These are phyloP conservation scores for Ephemerocybe angulata DNA, from an alignment of 768 basidiomycete species.

Conservation along the genomic window DNA sequence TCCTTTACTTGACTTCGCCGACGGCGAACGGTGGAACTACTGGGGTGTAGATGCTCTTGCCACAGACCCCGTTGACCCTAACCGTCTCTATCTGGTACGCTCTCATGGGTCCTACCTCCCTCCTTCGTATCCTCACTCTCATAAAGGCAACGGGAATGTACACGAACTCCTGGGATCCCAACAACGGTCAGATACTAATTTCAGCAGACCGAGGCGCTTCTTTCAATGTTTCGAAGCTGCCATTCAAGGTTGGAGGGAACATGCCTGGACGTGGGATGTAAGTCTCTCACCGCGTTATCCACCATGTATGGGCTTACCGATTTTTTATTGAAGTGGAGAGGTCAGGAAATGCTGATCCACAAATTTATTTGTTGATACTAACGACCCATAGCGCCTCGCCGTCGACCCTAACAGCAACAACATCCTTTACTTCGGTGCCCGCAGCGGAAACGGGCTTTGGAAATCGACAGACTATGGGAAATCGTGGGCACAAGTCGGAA, in stretches of 20 bases:
- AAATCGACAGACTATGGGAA: constrained; percentile 58
- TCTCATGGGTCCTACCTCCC: not conserved
- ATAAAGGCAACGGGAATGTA: constrained; percentile 55
- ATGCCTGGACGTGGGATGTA: constrained; percentile 67
- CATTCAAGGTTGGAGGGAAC: constrained; percentile 68
- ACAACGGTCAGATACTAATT: constrained; percentile 58
- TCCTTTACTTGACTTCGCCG: constrained; percentile 54
- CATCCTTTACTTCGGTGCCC: constrained; percentile 61
- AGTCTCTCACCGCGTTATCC: constrained; percentile 11
- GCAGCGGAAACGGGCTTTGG: constrained; percentile 63
- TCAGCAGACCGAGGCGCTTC: constrained; percentile 58
- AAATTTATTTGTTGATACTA: not conserved
- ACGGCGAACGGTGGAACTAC: constrained; percentile 49
- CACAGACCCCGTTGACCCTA: constrained; percentile 55
- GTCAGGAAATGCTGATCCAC: constrained; percentile 18
- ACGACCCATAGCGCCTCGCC: constrained; percentile 45
- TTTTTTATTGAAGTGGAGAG: constrained; percentile 39
- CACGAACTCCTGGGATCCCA: constrained; percentile 60
- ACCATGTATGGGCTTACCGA: not conserved
- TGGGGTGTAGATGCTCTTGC: constrained; percentile 63
- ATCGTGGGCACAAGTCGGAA: constrained; percentile 58
- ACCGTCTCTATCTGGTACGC: constrained; percentile 48
- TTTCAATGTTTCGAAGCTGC: constrained; percentile 46
- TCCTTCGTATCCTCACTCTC: not conserved
- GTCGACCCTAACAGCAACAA: constrained; percentile 62